Base-by-base conservation (phyloP, 768 basidiomycete genomes). In the Boletus pseudopeckii region DNA sequence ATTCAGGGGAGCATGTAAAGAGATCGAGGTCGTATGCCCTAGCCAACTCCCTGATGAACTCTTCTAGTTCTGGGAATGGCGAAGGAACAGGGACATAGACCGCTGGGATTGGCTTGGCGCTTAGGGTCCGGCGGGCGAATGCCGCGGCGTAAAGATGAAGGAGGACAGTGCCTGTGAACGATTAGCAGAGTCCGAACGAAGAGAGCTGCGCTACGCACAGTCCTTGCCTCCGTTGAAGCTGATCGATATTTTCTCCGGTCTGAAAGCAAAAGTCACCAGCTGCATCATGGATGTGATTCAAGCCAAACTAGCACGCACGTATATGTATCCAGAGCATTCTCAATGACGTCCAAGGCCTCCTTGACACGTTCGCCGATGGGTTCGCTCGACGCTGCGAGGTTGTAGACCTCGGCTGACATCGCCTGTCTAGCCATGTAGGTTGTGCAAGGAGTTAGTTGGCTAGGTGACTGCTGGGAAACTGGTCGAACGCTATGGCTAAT, bases 161-260 rank as follows among this genome's bases (percentile, higher is more conserved):
- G 24, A 98, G 80, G n/a, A 97, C 93, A 5, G 95, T 98, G 66
- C 94, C 94, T 98, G 64, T 45, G 49, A 43, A 53, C 50, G 8
- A 38, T 61, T 11, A 59, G 48, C 38, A 32, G 22, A 26, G 37
- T 34, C 14, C 10, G 9, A 11, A 33, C 4, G 26, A 26, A 32
- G 43, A 44, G 30, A 30, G 9, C 30, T 7, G 22, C n/a, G 14
- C 26, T 14, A 76, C 85, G 62, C 64, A 96, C 97, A 99, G 67
- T 99, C 97, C 70, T 99, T 99, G 48, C 97, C 97, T 10, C 97
- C 97, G 61, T 98, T 99, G 75, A 98, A 99, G 71, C 94, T 97
- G 55, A 99, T 77, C 3, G 94, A 87, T 5, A 94, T 74, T 51
- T 78, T 75, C 34, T 86, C 82, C 64, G 80, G 77, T 46, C 92